Conservation (phyloP, 2,329 filamentous ascomycete genomes). For the Fusarium sp. region DNA sequence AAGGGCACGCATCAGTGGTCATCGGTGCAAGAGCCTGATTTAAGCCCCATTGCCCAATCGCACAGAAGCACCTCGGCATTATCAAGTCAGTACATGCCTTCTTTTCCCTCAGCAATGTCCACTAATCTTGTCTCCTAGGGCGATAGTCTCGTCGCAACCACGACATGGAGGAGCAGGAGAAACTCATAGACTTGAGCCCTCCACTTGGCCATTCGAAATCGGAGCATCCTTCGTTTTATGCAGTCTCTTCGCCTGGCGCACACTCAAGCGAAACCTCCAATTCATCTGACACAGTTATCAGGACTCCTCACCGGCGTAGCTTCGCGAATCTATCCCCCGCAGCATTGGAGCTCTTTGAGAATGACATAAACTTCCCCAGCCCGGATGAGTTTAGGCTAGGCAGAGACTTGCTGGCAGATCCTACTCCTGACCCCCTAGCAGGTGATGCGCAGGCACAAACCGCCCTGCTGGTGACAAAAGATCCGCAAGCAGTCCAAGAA, state of each 20-base stretch:
- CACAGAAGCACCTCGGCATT: conserved; percentile 43
- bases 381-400: conserved; percentile 15
- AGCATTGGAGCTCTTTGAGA: conserved; percentile 52
- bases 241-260: not conserved
- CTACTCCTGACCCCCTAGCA: not conserved
- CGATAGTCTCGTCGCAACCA: conserved; percentile 10
- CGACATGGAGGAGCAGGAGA: conserved; percentile 1
- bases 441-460: not conserved
- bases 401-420: not conserved
- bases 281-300: conserved; percentile 58
- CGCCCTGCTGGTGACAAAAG: conserved; percentile 7
- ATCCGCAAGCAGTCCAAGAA: conserved; percentile 13
- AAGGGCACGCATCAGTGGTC: conserved; percentile 64
- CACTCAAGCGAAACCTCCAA: conserved; percentile 26
- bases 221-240: not conserved
- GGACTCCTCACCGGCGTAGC: conserved; percentile 50
- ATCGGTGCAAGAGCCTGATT: conserved; percentile 62
- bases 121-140: conserved; percentile 32
- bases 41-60: conserved; percentile 65
- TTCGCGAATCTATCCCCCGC: conserved; percentile 42
- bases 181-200: conserved; percentile 31
- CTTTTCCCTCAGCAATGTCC: not conserved
- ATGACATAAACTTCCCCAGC: conserved; percentile 51
- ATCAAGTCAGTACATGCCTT: conserved; percentile 44
- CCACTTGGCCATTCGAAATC: not conserved